Conservation (phyloP, 2,329 filamentous ascomycete species). For the Fusarium hostae region DNA sequence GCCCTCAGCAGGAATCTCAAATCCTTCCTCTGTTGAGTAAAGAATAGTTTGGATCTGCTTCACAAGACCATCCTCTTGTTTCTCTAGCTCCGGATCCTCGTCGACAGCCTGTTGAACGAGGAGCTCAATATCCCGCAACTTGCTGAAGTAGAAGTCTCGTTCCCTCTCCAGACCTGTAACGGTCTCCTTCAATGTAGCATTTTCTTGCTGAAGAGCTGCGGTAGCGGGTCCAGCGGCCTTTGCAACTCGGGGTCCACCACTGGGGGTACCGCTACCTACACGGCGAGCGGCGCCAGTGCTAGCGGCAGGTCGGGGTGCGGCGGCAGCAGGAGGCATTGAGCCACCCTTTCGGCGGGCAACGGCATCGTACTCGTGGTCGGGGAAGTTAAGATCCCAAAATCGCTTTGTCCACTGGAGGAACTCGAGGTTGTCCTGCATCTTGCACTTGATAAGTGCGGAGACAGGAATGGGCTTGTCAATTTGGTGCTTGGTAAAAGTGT, state of each 20-base stretch:
- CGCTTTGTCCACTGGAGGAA: slow-evolving; percentile 97
- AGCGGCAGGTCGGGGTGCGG: slow-evolving; percentile 59
- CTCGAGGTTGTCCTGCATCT: slow-evolving; percentile 99
- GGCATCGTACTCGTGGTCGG: slow-evolving; percentile 96
- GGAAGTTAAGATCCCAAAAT: slow-evolving; percentile 98
- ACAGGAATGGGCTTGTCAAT: slow-evolving; percentile 93
- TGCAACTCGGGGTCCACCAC: slow-evolving; percentile 61
- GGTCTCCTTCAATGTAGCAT: slow-evolving; percentile 90
- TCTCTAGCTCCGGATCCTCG: slow-evolving; percentile 90
- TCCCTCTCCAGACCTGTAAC: slow-evolving; percentile 95
- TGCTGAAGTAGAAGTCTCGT: slow-evolving; percentile 99
- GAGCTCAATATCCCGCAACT: slow-evolving; percentile 95
- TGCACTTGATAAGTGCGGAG: slow-evolving; percentile 92
- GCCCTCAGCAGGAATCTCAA: slow-evolving; percentile 87
- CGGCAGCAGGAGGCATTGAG: slow-evolving; percentile 65
- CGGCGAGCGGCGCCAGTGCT: slow-evolving; percentile 62
- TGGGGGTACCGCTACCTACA: slow-evolving; percentile 71
- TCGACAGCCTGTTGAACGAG: slow-evolving; percentile 94
- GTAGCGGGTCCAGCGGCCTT: slow-evolving; percentile 67
- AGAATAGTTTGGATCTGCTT: slow-evolving; percentile 97
- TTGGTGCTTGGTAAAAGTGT: slow-evolving; percentile 84
- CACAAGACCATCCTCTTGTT: slow-evolving; percentile 89
- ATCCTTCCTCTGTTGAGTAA: slow-evolving; percentile 94
- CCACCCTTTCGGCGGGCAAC: slow-evolving; percentile 84
- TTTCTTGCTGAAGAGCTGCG: slow-evolving; percentile 84